These are phyloP conservation scores for Pythium insidiosum DNA, from an alignment of 352 stramenopile genomes.

Conservation along the genomic window DNA sequence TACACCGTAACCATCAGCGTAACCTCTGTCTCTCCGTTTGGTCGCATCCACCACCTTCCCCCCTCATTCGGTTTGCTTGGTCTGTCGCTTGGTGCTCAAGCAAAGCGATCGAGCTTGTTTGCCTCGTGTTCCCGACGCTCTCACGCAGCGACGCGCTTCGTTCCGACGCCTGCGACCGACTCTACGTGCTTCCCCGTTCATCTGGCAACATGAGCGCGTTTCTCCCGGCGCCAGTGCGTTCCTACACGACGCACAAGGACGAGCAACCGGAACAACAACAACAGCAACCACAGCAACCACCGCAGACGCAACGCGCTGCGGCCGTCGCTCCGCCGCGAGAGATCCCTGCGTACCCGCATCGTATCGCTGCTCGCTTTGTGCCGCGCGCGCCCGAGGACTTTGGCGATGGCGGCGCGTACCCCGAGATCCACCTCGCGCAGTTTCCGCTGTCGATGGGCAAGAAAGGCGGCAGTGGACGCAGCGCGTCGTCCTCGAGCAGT, in stretches of 20 bases:
- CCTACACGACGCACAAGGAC: constrained; percentile 62
- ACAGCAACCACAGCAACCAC: not conserved
- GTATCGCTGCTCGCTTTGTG: constrained; percentile 47
- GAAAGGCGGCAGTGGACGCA: constrained; percentile 42
- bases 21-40: no score
- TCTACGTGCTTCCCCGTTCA: no score
- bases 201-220: constrained; percentile 50
- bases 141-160: no score
- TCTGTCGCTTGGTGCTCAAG: no score
- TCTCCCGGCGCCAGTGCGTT: constrained; percentile 63
- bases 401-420: constrained; percentile 96
- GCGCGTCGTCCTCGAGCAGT: constrained; percentile 1
- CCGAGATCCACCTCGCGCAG: constrained; percentile 97
- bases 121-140: no score
- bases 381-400: constrained; percentile 85
- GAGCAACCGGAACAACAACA: constrained; percentile 8
- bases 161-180: no score
- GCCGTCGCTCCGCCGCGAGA: not conserved
- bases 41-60: no score
- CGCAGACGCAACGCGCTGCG: not conserved
- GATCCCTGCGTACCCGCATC: constrained; percentile 49
- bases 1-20: no score
- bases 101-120: no score
- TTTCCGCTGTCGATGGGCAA: constrained; percentile 95
- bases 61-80: no score